Evolutionary conservation across 805 yeast species (phyloP).

Genomic region (Scheffersomyces lignosus): DNA sequence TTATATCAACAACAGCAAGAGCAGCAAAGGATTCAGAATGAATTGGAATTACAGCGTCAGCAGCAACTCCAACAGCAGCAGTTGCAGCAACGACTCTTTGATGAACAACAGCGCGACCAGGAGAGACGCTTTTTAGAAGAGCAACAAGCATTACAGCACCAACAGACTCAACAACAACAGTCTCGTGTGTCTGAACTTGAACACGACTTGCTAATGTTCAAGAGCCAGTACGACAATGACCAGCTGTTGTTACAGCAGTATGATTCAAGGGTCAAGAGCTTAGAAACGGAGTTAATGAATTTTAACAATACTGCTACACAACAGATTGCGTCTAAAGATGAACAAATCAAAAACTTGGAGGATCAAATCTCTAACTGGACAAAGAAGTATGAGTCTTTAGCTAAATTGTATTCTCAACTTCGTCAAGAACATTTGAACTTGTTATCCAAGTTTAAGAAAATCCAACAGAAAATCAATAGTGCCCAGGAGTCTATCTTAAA

Average conservation of each 20-base stretch:
- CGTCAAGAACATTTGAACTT: constrained; percentile 88
- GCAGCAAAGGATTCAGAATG: constrained; percentile 59
- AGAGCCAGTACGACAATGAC: constrained; percentile 83
- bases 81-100: constrained; percentile 72
- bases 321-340: constrained; percentile 76
- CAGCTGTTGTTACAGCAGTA: constrained; percentile 83
- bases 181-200: constrained; percentile 80
- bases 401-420: constrained; percentile 84
- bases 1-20: constrained; percentile 51
- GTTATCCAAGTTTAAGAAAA: constrained; percentile 72
- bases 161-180: constrained; percentile 70
- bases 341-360: constrained; percentile 61
- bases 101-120: constrained; percentile 71
- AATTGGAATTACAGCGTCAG: constrained; percentile 62
- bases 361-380: constrained; percentile 81
- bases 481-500: constrained; percentile 89
- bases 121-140: constrained; percentile 67
- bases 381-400: constrained; percentile 83
- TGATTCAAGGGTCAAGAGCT: constrained; percentile 77
- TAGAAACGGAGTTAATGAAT: constrained; percentile 69
- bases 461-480: constrained; percentile 80
- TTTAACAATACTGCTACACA: constrained; percentile 65
- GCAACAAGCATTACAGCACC: constrained; percentile 65
- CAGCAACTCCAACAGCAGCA: constrained; percentile 67
- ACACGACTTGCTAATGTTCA: constrained; percentile 70